These are phyloP conservation scores for Scedosporium minutisporum DNA, from an alignment of 2,329 filamentous ascomycete genomes.

Conservation along the genomic window DNA sequence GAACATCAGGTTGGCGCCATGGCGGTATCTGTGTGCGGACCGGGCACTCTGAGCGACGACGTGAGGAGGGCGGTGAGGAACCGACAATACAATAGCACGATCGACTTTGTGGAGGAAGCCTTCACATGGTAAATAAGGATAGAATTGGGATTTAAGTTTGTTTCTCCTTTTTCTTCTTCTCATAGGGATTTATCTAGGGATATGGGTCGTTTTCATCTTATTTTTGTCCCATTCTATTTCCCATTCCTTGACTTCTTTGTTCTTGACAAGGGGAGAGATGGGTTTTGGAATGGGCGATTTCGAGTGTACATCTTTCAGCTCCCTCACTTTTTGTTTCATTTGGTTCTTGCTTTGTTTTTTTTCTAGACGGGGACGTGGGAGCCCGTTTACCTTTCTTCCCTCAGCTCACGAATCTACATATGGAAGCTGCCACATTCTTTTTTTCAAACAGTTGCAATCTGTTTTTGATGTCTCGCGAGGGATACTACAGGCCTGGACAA, in stretches of 20 bases:
- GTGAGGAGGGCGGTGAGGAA: slow-evolving; percentile 58
- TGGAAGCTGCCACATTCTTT: neutral
- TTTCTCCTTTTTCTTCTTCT: slow-evolving; percentile 4
- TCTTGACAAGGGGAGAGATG: neutral
- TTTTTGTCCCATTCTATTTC: neutral
- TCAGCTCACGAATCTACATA: neutral
- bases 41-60: slow-evolving; percentile 65
- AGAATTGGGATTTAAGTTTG: neutral
- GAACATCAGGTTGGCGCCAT: slow-evolving; percentile 65
- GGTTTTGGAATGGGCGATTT: neutral
- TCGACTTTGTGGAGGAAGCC: slow-evolving; percentile 73
- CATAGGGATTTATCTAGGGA: neutral
- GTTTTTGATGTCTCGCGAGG: neutral
- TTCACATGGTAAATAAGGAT: slow-evolving; percentile 46
- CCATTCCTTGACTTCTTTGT: neutral
- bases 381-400: neutral
- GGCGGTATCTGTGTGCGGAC: slow-evolving; percentile 66
- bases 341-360: neutral
- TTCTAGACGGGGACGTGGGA: neutral
- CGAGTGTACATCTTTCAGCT: neutral
- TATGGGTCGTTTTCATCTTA: neutral
- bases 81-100: slow-evolving; percentile 53
- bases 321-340: too few species aligned
- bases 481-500: neutral
- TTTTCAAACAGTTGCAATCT: neutral